Base-by-base conservation (phyloP, 1,284 basidiomycete genomes). In the Apiotrichum sp. region DNA sequence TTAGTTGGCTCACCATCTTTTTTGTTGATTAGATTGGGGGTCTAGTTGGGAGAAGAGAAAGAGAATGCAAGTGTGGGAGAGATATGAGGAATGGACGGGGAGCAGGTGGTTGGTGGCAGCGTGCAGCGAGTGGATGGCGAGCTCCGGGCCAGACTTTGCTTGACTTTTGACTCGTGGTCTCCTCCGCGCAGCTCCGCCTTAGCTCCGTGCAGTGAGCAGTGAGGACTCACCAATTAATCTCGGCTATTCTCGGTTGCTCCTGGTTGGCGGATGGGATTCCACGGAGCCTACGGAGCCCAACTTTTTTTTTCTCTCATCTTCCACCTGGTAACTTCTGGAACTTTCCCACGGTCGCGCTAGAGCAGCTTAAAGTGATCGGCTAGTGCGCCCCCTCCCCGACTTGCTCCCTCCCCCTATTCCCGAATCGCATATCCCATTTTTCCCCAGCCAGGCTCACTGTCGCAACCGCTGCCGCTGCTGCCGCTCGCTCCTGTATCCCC, bases 1-100 rank as follows among this genome's bases (percentile, higher is more conserved):
- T 13, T 29, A 29, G 14, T 33, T 31, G 34, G 46, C 64, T 56
- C 55, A 65, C 64, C 64, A 65, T 65, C 22, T 22, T 22, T 22
- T 22, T 22, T 22, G 54, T 45, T 62, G 48, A 46, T 56, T 45
- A 61, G 48, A 46, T 29, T 34, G 45, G 6, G 40, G 43, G 7
- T 22, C 4, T 35, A 13, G 9, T 3, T 29, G 32, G 11, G 9
- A 45, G 39, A 35, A 43, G 35, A 44, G 36, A 34, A 9, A 33
- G 47, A 42, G 11, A 34, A 40, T 16, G 35, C 8, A n/a, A 14
- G 46, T 22, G 22, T 22, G 16, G 16, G 29, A 32, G 29, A 33
- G 9, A 29, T 44, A 8, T 14, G 14, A 35, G 9, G 45, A 46
- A 14, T 34, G 14, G 32, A 32, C 22, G 22, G 22, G 22, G 22